Evolutionary conservation across 2,329 filamentous ascomycete genomes (phyloP).

Genomic region (Botrytis deweyae): DNA sequence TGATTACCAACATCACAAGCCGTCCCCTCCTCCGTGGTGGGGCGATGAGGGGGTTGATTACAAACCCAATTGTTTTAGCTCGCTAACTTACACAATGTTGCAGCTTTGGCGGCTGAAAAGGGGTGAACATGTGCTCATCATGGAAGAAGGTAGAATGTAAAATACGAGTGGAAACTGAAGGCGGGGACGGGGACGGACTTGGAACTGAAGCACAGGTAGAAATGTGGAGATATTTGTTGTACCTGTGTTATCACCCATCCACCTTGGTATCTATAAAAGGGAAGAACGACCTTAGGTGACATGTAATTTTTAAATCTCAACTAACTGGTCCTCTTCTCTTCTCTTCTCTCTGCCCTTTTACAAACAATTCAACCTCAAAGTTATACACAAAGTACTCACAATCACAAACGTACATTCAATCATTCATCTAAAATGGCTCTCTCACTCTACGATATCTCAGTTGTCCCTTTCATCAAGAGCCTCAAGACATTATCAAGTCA

Average conservation of each 20-base stretch:
- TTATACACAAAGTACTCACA: not conserved
- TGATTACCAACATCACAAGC: constrained; percentile 1
- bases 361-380: not conserved
- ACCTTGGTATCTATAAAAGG: not conserved
- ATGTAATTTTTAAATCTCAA: not conserved
- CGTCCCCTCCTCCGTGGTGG: not conserved
- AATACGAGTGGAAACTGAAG: not conserved
- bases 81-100: not conserved
- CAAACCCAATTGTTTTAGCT: not conserved
- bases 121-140: not conserved
- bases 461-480: constrained; percentile 10
- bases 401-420: not conserved
- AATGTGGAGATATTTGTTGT: not conserved
- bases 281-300: not conserved
- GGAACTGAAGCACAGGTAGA: not conserved
- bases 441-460: constrained; percentile 8
- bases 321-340: not conserved
- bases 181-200: not conserved
- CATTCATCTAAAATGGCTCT: constrained; percentile 13
- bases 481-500: constrained; percentile 13
- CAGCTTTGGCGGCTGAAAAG: not conserved
- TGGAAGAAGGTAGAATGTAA: constrained; percentile 2
- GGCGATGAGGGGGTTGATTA: not conserved
- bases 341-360: not conserved
- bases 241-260: not conserved